Conservation (phyloP, 768 basidiomycete species). For the Lyophyllum decastes region DNA sequence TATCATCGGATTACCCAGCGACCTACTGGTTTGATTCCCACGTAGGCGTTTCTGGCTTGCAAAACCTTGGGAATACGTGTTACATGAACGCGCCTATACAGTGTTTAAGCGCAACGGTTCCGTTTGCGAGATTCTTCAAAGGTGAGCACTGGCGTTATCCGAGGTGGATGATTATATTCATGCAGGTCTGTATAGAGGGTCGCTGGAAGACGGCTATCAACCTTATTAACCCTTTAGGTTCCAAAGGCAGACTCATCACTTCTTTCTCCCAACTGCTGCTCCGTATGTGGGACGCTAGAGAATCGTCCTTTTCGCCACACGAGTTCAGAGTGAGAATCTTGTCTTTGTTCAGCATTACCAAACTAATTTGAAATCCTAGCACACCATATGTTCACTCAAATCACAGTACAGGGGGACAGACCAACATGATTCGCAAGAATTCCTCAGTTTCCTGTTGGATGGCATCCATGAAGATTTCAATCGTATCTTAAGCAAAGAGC, state of each 20-base stretch:
- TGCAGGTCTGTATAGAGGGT: conserved; percentile 51
- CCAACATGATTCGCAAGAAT: conserved; percentile 98
- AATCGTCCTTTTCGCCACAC: conserved; percentile 79
- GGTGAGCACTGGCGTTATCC: conserved; percentile 45
- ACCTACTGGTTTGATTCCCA: conserved; percentile 82
- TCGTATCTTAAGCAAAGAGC: conserved; percentile 73
- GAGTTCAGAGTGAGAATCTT: conserved; percentile 72
- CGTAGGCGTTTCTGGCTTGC: conserved; percentile 82
- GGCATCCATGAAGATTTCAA: conserved; percentile 90
- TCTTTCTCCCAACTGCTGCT: conserved; percentile 84
- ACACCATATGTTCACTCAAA: conserved; percentile 49
- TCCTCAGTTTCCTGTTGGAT: conserved; percentile 91
- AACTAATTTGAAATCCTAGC: conserved; percentile 25
- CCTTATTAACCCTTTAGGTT: conserved; percentile 81
- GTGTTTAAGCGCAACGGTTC: conserved; percentile 92
- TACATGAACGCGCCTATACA: conserved; percentile 99
- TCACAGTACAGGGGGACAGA: conserved; percentile 81
- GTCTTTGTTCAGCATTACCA: neutral
- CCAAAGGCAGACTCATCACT: conserved; percentile 77
- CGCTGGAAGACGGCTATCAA: conserved; percentile 86
- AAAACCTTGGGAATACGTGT: conserved; percentile 96
- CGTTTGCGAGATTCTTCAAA: conserved; percentile 91
- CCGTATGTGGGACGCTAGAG: conserved; percentile 86
- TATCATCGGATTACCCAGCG: conserved; percentile 77
- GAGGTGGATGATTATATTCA: conserved; percentile 4